Evolutionary conservation across 257 asterid genomes (phyloP), one percentile per base, ranked within the genome.

Genomic region (Salvia splendens): DNA sequence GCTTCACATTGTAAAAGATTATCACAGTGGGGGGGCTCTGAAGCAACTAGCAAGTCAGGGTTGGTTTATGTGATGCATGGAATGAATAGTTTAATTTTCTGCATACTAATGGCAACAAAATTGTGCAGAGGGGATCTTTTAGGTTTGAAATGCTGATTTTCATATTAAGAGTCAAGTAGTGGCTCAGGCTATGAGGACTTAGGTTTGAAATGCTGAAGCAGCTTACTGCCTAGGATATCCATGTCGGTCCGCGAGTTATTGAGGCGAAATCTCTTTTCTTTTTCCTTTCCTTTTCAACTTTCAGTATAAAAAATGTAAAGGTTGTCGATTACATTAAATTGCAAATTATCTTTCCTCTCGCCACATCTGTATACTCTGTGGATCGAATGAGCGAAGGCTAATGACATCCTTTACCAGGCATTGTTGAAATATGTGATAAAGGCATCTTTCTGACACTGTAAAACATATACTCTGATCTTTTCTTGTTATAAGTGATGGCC

Each of bases 31-130:
- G 45, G 45, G 45, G 45, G 45, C 8, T 40, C 45, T 6, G 45
- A 40, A 16, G 56, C 56, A 50, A 50, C 12, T 50, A 16, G 56
- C 56, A 50, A 50, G 30, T 50, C 56, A 16, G 56, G 11, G 32
- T 9, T 49, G 51, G 48, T 8, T 14, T 28, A 6, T 45, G 6
- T 42, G 48, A 15, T 48, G 33, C 30, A 14, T 58, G 9, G n/a
- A 58, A 58, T 35, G 64, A n/a, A 40, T 40, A 46, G 3, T 3
- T 49, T 47, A 12, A n/a, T 14, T 40, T 11, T 11, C 11, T 40
- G 8, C 45, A 40, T 38, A 40, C 45, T 6, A 40, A 38, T 6
- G 45, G 45, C 10, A 7, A 48, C 8, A 15, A 15, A 16, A 50
- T 16, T 16, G 56, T 4, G 32, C 56, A 40, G 6, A 5, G 65